Percentiles rank a stretch among this genome's conserved stretches.
These are phyloP conservation scores for Pseudocercospora fijiensis DNA, from an alignment of 2,329 filamentous ascomycete genomes.

Conservation along the genomic window DNA sequence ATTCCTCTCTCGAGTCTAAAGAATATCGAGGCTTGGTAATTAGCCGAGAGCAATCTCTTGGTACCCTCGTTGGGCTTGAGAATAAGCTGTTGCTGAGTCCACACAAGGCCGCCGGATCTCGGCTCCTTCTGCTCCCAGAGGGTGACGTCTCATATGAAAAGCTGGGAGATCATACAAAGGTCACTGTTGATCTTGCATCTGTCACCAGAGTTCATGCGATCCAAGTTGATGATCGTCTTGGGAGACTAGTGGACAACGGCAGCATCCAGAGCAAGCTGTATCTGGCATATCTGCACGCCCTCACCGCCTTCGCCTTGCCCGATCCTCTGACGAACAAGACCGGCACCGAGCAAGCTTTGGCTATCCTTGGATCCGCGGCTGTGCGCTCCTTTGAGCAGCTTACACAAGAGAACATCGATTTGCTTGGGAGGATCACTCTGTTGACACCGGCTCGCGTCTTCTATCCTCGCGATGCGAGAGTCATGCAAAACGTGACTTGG, in stretches of 20 bases:
- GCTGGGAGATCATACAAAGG: slow-evolving; percentile 48
- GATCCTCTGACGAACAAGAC: slow-evolving; percentile 60
- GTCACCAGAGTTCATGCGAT: slow-evolving; percentile 59
- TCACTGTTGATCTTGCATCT: slow-evolving; percentile 34
- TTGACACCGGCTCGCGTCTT: slow-evolving; percentile 42
- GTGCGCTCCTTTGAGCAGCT: slow-evolving; percentile 30
- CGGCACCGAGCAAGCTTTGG: slow-evolving; percentile 57
- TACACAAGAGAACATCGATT: slow-evolving; percentile 15
- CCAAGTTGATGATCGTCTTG: slow-evolving; percentile 54
- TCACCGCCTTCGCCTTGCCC: slow-evolving; percentile 58
- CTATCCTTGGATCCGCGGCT: slow-evolving; percentile 26
- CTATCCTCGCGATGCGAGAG: slow-evolving; percentile 45
- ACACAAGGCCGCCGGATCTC: slow-evolving; percentile 39
- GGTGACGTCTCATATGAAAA: slow-evolving; percentile 36
- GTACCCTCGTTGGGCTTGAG: slow-evolving; percentile 59
- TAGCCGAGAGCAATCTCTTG: slow-evolving; percentile 58
- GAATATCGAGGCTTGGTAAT: slow-evolving; percentile 20
- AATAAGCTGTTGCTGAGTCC: slow-evolving; percentile 57
- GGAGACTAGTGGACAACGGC: slow-evolving; percentile 57
- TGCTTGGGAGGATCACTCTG: slow-evolving; percentile 33
- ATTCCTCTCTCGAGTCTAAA: background rate
- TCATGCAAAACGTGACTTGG: slow-evolving; percentile 51
- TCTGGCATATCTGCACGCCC: slow-evolving; percentile 57
- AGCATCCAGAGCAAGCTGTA: slow-evolving; percentile 41
- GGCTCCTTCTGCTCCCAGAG: slow-evolving; percentile 53